Evolutionary conservation across 768 basidiomycete genomes (phyloP).

Genomic region (Serendipita vermifera): DNA sequence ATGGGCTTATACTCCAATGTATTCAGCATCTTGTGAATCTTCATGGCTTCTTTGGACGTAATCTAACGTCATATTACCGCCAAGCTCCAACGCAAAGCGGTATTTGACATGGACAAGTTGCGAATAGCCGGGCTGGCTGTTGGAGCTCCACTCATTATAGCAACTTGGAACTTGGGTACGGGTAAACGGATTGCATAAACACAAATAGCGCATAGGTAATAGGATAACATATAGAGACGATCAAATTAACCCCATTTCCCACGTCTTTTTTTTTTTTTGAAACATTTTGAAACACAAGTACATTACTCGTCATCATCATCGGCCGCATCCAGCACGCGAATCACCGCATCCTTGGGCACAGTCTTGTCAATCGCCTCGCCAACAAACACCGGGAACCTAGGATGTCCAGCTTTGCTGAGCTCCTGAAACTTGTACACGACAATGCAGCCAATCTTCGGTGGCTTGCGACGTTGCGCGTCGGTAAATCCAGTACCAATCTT

Average conservation of each 20-base stretch:
- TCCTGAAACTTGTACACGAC: conserved; percentile 50
- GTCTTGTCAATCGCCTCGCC: conserved; percentile 42
- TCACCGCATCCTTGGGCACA: conserved; percentile 41
- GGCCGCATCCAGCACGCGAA: conserved; percentile 20
- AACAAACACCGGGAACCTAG: conserved; percentile 47
- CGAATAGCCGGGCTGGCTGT: too few relatives aligned
- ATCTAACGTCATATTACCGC: too few relatives aligned
- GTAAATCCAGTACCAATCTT: conserved; percentile 43
- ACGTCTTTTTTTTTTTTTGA: background rate
- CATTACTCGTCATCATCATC: background rate
- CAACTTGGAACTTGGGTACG: background rate
- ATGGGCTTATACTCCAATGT: too few relatives aligned
- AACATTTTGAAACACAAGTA: background rate
- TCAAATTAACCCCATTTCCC: background rate
- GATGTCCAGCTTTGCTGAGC: conserved; percentile 41
- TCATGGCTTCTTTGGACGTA: too few relatives aligned
- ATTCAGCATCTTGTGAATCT: too few relatives aligned
- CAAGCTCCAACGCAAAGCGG: too few relatives aligned
- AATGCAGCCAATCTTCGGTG: conserved; percentile 43
- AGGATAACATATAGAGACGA: background rate
- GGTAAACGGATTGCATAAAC: background rate
- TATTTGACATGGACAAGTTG: too few relatives aligned
- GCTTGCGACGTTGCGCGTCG: conserved; percentile 40
- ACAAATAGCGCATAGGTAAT: background rate
- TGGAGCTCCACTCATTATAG: background rate